Base-by-base conservation (phyloP, 148 eudicot species). In the Pharnaceum exiguum region DNA sequence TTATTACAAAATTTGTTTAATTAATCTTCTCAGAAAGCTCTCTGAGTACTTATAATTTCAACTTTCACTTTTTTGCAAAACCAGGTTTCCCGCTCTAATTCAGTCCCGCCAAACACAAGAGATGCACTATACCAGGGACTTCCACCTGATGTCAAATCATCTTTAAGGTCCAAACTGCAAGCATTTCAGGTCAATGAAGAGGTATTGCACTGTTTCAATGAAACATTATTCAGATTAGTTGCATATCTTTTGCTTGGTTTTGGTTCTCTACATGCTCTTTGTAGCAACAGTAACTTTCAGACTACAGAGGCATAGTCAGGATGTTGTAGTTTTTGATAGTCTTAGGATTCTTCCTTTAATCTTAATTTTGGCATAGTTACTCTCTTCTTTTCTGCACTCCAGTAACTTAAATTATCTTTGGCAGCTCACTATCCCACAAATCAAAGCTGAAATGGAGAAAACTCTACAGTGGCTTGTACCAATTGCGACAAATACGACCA, bases 401-500 rank as follows among this genome's bases (percentile, higher is more conserved):
- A 2, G 18, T 47, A 30, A 57, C 33, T 6, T n/a, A 11, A 13
- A 3, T 40, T 31, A 37, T 64, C 21, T 58, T 23, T 52, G 43
- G 71, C 90, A 93, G 98, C 79, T 85, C 55, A 83, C 84, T 24
- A 70, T 83, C 48, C 77, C 82, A 16, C 89, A 83, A 60, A 93
- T 93, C 62, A 93, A 93, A 88, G 89, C 77, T 38, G 96, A 88
- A 71, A 93, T 93, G 96, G 98, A 93, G 86, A 88, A 85, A 70
- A 85, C 96, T n/a, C 60, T 88, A 79, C 83, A 79, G 19, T 93
- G 98, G 98, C 88, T 93, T 60, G 89, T 88, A 74, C 98, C 98
- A 13, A 79, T 93, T 51, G 90, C 98, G 51, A 78, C 90, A 46
- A 88, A 83, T 69, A 93, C 98, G 57, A 85, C 96, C 61, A 93